Base-by-base conservation (phyloP, 2,329 filamentous ascomycete species). In the Lecanosticta acicola region DNA sequence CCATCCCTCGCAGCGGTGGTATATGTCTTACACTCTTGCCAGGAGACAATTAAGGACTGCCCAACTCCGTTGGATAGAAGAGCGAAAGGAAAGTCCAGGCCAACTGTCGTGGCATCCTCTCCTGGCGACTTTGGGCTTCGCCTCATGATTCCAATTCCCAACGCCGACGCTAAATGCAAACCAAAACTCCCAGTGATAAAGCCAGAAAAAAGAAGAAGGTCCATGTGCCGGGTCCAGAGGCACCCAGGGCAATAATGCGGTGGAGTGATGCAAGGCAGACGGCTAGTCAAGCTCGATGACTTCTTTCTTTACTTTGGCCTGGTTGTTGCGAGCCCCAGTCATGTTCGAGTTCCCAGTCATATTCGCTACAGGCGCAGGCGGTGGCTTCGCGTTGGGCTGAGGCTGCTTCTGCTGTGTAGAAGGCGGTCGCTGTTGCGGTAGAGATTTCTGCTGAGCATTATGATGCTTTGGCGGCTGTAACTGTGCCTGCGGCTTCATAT, bases 281-380 rank as follows among this genome's bases (percentile, higher is more conserved):
- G 4, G 13, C 54, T 61, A 61, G 37, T 61, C 59, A 16, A 61
- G 53, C 46, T 56, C 55, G 38, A 61, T 61, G 42, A 60, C 43
- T 35, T 61, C 56, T 45, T 58, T 49, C 48, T 54, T 51, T 20
- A 44, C 37, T 20, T 50, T 47, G 9, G 41, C 43, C 8, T 41
- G 39, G 19, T 37, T 24, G 19, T 43, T 43, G 16, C 33, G 33
- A 4, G 32, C 32, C 3, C 21, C 39, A 26, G 20, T 21, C 3
- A 26, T 14, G 32, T 43, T 39, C 2, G 24, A 5, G 19, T 37
- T 46, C n/a, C 29, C 39, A 24, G 21, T 35, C 26, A 26, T 26
- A 26, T 43, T 39, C 40, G 40, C 36, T 32, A 13, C 35, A 9
- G 33, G 20, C 5, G 38, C 32, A 29, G 40, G 4, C 10, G 24